Base-by-base conservation (phyloP, 352 stramenopile species). In the Pythium aristosporum region DNA sequence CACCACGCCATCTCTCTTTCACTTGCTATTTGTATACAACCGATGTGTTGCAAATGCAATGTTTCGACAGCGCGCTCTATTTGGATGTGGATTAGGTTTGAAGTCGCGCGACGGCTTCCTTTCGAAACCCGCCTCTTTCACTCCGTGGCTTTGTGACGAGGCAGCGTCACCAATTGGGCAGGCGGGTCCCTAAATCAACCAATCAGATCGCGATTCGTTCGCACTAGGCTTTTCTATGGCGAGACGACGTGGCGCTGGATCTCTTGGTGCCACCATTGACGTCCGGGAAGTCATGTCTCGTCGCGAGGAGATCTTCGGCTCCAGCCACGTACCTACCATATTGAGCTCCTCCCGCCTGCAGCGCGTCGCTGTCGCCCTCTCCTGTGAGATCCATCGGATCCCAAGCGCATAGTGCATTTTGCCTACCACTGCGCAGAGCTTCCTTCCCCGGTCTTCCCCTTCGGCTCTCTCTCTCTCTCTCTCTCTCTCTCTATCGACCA, bases 401-500 rank as follows among this genome's bases (percentile, higher is more conserved):
- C 8, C 9, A 10, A 47, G 41, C 41, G 32, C 63, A 70, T 61
- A 70, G 50, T 55, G 63, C 56, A 70, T 51, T 70, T 70, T 65
- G 63, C 63, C 50, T 70, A 62, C 63, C 57, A 62, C n/a, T 43
- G 47, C 55, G n/a, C 34, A 65, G 63, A 61, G 41, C 53, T 52
- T 42, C 47, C 25, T 57, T 52, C 12, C 39, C 30, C 23, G 18
- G 32, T 36, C 39, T 12, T 30, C 37, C n/a, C 12, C 36, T 25
- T 15, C 21, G 28, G 30, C 34, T 15, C 34, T 21, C n/a, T 28
- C 76, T 10, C 21, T 15, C 43, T 44, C 34, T 21, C 34, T 21
- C 25, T n/a, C 76, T 9, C 41, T 9, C 49, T 23, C 32, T 46
- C 57, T n/a, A 49, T 48, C 37, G 52, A 71, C 18, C 36, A 90